These are phyloP conservation scores for Medicago arabica DNA, from an alignment of 306 rosid species.

Conservation along the genomic window DNA sequence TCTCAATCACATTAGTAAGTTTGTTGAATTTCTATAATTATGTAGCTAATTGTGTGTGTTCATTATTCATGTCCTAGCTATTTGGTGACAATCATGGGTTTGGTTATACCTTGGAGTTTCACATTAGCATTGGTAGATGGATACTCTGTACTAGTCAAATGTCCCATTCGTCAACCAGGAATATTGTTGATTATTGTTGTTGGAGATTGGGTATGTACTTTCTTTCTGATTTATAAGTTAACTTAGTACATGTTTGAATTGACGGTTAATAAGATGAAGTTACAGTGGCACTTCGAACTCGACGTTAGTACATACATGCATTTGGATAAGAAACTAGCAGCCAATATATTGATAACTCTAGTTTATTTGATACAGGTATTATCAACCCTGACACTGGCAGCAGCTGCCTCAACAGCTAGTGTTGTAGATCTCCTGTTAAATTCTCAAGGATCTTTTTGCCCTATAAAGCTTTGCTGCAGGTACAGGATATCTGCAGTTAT, in stretches of 20 bases:
- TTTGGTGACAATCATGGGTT: slow-evolving; percentile 86
- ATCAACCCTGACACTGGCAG: slow-evolving; percentile 76
- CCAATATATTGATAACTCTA: slow-evolving; percentile 24
- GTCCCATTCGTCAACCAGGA: slow-evolving; percentile 79
- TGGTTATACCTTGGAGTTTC: slow-evolving; percentile 94
- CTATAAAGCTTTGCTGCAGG: slow-evolving; percentile 61
- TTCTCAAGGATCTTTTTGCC: slow-evolving; percentile 53
- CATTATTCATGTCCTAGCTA: slow-evolving; percentile 54
- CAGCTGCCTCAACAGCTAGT: slow-evolving; percentile 82
- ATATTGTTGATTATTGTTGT: slow-evolving; percentile 65
- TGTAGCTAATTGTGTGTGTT: slow-evolving; percentile 16
- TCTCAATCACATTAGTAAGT: slow-evolving; percentile 7
- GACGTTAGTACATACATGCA: background rate
- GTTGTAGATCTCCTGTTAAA: slow-evolving; percentile 71
- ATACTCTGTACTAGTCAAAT: slow-evolving; percentile 71
- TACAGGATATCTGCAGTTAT: slow-evolving; percentile 72
- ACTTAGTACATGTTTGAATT: background rate
- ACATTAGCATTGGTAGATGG: slow-evolving; percentile 87
- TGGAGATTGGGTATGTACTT: slow-evolving; percentile 79
- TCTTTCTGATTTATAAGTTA: slow-evolving; percentile 16
- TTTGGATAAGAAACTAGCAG: background rate
- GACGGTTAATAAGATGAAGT: background rate
- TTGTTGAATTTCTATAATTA: slow-evolving; percentile 25
- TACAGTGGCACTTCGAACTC: background rate
- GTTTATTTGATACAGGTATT: slow-evolving; percentile 51